These are phyloP conservation scores for Fusarium sp. DNA, from an alignment of 2,329 filamentous ascomycete genomes.

Conservation along the genomic window DNA sequence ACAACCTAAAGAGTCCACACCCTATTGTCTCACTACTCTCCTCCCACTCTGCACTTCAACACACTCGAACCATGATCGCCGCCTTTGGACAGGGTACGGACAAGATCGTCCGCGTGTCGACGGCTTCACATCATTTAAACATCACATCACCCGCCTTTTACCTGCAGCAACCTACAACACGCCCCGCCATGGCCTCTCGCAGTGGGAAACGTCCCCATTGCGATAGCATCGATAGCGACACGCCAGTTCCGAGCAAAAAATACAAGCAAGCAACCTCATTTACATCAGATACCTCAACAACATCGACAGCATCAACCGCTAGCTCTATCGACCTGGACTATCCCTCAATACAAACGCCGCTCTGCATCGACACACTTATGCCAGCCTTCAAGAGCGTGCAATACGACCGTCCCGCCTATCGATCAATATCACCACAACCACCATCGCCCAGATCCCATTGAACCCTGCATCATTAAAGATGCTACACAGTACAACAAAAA, in stretches of 20 bases:
- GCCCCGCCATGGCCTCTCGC: constrained; percentile 31
- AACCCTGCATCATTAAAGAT: constrained; percentile 1
- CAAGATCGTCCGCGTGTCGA: constrained; percentile 20
- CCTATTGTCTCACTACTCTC: background rate
- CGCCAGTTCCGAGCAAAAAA: constrained; percentile 42
- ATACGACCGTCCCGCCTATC: constrained; percentile 34
- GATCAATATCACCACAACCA: constrained; percentile 42
- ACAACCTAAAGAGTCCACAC: background rate
- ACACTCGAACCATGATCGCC: constrained; percentile 17
- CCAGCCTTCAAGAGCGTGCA: constrained; percentile 40
- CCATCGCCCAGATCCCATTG: constrained; percentile 41
- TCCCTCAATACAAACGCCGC: constrained; percentile 17
- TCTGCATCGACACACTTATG: constrained; percentile 30
- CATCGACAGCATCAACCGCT: constrained; percentile 27
- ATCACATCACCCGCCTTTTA: constrained; percentile 17
- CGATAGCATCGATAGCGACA: constrained; percentile 30
- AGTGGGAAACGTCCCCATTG: constrained; percentile 40
- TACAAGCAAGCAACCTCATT: constrained; percentile 42
- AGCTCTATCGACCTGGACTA: constrained; percentile 32
- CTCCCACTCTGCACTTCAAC: background rate
- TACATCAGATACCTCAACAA: constrained; percentile 37
- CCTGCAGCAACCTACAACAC: constrained; percentile 16
- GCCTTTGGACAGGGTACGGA: constrained; percentile 21
- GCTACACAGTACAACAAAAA: background rate
- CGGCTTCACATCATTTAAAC: constrained; percentile 21